phyloP scores from a whole-genome alignment of 306 rosid species.

The Lathyrus tuberosus region DNA sequence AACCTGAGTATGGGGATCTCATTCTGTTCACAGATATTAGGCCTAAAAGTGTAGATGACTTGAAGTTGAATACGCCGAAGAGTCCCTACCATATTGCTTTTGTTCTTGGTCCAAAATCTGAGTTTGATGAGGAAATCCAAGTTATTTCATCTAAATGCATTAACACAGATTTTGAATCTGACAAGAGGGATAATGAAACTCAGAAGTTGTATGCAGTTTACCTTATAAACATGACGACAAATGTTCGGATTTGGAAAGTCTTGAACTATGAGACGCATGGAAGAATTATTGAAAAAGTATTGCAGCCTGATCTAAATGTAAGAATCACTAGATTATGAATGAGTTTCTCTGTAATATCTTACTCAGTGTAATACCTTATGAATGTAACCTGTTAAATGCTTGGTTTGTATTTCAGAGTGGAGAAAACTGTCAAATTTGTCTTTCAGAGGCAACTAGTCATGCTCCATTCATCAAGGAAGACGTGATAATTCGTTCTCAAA shows the following conservation, averaged over 20 bases:
- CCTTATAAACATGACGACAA: slow-evolving; percentile 44
- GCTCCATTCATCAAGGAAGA: not conserved
- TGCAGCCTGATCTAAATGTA: slow-evolving; percentile 42
- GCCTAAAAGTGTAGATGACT: slow-evolving; percentile 46
- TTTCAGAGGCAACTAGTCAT: not conserved
- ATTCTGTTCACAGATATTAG: slow-evolving; percentile 48
- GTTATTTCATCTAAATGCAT: not conserved
- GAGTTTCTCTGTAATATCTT: no score
- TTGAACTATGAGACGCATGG: slow-evolving; percentile 12
- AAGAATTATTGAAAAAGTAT: slow-evolving; percentile 40
- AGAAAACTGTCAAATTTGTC: not conserved
- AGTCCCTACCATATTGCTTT: slow-evolving; percentile 43
- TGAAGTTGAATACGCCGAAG: slow-evolving; percentile 28
- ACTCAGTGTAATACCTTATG: not conserved
- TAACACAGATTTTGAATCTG: not conserved
- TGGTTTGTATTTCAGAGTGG: not conserved
- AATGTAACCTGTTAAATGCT: not conserved
- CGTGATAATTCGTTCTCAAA: not conserved
- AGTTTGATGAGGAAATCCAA: not conserved
- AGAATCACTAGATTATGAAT: no score
- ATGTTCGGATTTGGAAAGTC: slow-evolving; percentile 44
- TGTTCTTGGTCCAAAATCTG: slow-evolving; percentile 6
- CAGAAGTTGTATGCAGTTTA: slow-evolving; percentile 35
- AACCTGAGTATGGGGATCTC: slow-evolving; percentile 54
- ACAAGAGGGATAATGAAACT: not conserved